Base-by-base conservation (phyloP, 139 green algal species). In the Microglena sp. region DNA sequence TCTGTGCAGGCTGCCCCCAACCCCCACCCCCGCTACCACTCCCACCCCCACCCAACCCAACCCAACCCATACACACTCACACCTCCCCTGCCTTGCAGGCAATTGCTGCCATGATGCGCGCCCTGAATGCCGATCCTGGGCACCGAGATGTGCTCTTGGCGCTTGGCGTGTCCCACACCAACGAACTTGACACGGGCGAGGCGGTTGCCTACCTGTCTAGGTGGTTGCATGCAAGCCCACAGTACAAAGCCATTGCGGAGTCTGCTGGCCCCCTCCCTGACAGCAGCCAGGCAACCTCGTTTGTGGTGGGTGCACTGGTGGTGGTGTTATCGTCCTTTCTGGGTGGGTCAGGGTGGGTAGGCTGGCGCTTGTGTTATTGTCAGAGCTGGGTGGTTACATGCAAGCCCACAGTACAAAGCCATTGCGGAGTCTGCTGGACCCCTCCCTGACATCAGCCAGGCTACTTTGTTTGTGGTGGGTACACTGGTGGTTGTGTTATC, bases 121-220 rank as follows among this genome's bases (percentile, higher is more conserved):
- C 92, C 0, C 76, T 89, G 46, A 66, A 71, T 1, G 85, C 85
- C 6, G 86, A 95, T 54, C 94, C 94, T 2, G 54, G 46, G 11
- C 84, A 93, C 71, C 59, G 86, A 4, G 89, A 95, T 33, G 87
- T 96, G 62, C 79, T 98, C 46, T 78, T 99, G 31, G 77, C 83
- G 3, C 81, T 99, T 68, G 94, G 92, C 0, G 94, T 99, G 26
- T 85, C 65, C 57, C 89, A 99, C 81, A 96, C 91, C 57, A 99
- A 99, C 66, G 94, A 99, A 82, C 81, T 99, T 58, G 89, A 97
- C 60, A 71, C 87, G 60, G 89, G 88, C 4, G 59, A 92, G 29
- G 59, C 59, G 11, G 22, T 66, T 33, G 7, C 22, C 22, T 87
- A 87, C 74, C 76, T 96, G 29, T 40, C 69, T 1, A 44, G 61